These are phyloP conservation scores for Macadamia integrifolia DNA, from an alignment of 164 flowering plant species.

Conservation along the genomic window DNA sequence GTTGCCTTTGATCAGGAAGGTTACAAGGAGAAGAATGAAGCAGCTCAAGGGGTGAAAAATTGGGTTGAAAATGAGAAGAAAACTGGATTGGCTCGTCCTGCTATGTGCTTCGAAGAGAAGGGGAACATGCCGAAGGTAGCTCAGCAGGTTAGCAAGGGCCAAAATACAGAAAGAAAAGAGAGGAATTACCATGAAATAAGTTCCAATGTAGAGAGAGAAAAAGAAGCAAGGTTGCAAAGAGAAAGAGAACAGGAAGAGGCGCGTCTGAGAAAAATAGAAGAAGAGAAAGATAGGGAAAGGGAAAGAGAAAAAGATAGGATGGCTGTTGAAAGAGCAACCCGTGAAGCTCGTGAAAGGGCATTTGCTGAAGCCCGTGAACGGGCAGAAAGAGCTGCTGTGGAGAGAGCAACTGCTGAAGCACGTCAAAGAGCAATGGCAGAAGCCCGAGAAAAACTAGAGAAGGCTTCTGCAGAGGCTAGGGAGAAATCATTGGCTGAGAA, in stretches of 20 bases:
- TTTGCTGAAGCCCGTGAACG: conserved; percentile 71
- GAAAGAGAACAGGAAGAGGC: conserved; percentile 34
- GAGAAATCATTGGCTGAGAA: conserved; percentile 45
- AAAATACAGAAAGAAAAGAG: conserved; percentile 25
- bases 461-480: conserved; percentile 38
- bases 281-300: conserved; percentile 34
- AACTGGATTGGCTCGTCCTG: conserved; percentile 18
- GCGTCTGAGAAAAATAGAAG: conserved; percentile 30
- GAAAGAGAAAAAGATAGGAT: conserved; percentile 41
- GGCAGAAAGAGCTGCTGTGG: conserved; percentile 64
- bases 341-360: conserved; percentile 88
- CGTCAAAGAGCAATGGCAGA: conserved; percentile 42
- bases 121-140: conserved; percentile 13
- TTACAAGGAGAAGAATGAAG: conserved; percentile 7
- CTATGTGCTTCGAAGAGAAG: conserved; percentile 19
- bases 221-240: conserved; percentile 26
- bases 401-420: conserved; percentile 57
- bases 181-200: conserved; percentile 14
- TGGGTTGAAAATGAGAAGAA: conserved; percentile 20
- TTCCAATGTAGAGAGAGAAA: conserved; percentile 29
- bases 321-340: conserved; percentile 78
- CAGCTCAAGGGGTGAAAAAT: background rate
- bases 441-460: conserved; percentile 50
- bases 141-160: conserved; percentile 20
- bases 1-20: conserved; percentile 17